Percentiles rank a stretch among this genome's conserved stretches.
These are phyloP conservation scores for Zygoascus ofunaensis DNA, from an alignment of 805 yeast species.

Conservation along the genomic window DNA sequence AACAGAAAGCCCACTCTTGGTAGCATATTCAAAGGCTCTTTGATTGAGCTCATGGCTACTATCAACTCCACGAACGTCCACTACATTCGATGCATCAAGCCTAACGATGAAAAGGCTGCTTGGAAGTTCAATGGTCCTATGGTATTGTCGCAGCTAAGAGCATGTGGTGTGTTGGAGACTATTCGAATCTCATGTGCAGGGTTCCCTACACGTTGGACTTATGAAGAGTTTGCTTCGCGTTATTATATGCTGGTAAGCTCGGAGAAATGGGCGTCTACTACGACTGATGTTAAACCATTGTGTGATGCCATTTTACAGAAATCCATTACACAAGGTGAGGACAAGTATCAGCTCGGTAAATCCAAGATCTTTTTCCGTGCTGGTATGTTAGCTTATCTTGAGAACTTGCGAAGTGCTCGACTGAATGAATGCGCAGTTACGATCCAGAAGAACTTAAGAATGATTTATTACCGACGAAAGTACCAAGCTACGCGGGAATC, in stretches of 20 bases:
- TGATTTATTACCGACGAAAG: constrained; percentile 49
- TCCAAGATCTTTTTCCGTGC: constrained; percentile 93
- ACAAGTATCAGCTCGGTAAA: constrained; percentile 81
- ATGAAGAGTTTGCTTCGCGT: constrained; percentile 83
- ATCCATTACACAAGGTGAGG: constrained; percentile 42
- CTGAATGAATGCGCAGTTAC: constrained; percentile 67
- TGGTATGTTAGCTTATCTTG: constrained; percentile 89
- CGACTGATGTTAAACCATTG: constrained; percentile 46
- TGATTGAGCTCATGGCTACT: constrained; percentile 86
- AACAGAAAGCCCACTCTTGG: constrained; percentile 87
- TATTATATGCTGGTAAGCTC: constrained; percentile 78
- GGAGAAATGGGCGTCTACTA: constrained; percentile 48
- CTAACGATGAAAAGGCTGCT: constrained; percentile 86
- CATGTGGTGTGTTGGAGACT: constrained; percentile 97
- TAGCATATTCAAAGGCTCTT: constrained; percentile 82
- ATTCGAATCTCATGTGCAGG: constrained; percentile 96
- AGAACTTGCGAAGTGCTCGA: constrained; percentile 73
- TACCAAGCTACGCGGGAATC: constrained; percentile 49
- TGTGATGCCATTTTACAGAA: constrained; percentile 58
- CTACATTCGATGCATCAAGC: constrained; percentile 94
- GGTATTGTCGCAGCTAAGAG: constrained; percentile 92
- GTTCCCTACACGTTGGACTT: constrained; percentile 93
- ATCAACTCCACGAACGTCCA: constrained; percentile 93
- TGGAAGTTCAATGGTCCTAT: constrained; percentile 93
- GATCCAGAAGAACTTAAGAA: constrained; percentile 77